A percentile compares a stretch with the other conserved stretches of the same genome.
Evolutionary conservation across 805 yeast genomes (phyloP).

Genomic region (Candida incommunis): DNA sequence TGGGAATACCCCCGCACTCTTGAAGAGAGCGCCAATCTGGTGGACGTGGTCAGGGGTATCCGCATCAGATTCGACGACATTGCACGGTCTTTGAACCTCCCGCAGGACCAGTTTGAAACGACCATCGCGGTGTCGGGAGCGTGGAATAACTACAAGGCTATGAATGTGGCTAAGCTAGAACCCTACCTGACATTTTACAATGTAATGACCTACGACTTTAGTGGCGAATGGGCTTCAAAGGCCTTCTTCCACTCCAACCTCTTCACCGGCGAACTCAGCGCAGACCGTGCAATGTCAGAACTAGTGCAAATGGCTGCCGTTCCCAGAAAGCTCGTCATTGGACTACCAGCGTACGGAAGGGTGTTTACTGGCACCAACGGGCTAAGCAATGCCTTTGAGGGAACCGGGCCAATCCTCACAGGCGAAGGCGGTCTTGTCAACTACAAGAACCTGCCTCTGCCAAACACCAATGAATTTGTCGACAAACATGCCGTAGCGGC

Average conservation of each 20-base stretch:
- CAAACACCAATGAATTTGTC: conserved; percentile 30
- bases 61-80: conserved; percentile 27
- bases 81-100: conserved; percentile 19
- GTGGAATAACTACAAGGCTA: conserved; percentile 26
- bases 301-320: conserved; percentile 31
- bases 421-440: conserved; percentile 39
- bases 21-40: conserved; percentile 32
- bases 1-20: conserved; percentile 73
- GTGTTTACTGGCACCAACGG: conserved; percentile 31
- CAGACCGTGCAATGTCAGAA: conserved; percentile 31
- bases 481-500: conserved; percentile 44
- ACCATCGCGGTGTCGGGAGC: conserved; percentile 72
- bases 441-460: conserved; percentile 40
- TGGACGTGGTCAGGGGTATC: conserved; percentile 28
- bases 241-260: conserved; percentile 65
- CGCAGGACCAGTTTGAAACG: conserved; percentile 28
- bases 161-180: conserved; percentile 43
- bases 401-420: conserved; percentile 27
- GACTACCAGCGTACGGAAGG: conserved; percentile 81
- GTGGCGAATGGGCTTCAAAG: conserved; percentile 57
- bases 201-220: conserved; percentile 81
- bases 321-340: conserved; percentile 47
- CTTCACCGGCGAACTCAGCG: conserved; percentile 33
- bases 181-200: conserved; percentile 56
- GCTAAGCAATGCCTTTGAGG: conserved; percentile 30